phyloP scores from a whole-genome alignment of 352 stramenopile species.

The Globisporangium sylvaticum region DNA sequence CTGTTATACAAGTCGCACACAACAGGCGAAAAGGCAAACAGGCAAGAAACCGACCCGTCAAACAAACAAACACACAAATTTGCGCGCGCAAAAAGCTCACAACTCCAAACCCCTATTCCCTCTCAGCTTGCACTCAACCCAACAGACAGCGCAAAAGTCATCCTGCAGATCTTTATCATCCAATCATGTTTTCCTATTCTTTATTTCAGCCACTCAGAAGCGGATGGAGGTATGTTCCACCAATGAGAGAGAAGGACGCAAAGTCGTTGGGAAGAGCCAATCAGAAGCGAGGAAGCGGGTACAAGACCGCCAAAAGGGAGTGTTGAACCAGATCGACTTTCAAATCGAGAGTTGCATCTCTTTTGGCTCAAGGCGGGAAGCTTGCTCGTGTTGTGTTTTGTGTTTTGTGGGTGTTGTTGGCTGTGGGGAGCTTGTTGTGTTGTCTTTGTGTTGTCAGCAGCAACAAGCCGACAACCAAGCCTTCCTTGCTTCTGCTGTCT shows the following conservation, averaged over 20 bases:
- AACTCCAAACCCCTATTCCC: neutral
- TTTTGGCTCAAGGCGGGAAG: neutral
- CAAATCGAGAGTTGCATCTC: neutral
- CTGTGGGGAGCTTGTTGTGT: neutral
- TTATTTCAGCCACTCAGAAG: slow-evolving; percentile 10
- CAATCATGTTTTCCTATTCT: slow-evolving; percentile 17
- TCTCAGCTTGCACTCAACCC: neutral
- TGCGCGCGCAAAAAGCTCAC: neutral
- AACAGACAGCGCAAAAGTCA: neutral
- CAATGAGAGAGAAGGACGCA: slow-evolving; percentile 23
- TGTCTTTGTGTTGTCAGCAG: too few species aligned
- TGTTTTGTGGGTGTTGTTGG: neutral
- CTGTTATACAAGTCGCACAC: neutral
- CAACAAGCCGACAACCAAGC: neutral
- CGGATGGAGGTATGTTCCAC: neutral
- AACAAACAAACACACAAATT: neutral
- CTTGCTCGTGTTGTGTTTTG: neutral
- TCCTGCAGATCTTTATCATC: slow-evolving; percentile 4
- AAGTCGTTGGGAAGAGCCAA: neutral
- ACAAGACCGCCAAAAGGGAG: neutral
- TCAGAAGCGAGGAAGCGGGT: slow-evolving; percentile 6
- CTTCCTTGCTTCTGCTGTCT: neutral
- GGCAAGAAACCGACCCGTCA: neutral
- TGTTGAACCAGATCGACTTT: neutral
- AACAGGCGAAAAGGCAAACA: neutral